Evolutionary conservation across 2,329 filamentous ascomycete species (phyloP).

Genomic region (Fusarium papillatum): DNA sequence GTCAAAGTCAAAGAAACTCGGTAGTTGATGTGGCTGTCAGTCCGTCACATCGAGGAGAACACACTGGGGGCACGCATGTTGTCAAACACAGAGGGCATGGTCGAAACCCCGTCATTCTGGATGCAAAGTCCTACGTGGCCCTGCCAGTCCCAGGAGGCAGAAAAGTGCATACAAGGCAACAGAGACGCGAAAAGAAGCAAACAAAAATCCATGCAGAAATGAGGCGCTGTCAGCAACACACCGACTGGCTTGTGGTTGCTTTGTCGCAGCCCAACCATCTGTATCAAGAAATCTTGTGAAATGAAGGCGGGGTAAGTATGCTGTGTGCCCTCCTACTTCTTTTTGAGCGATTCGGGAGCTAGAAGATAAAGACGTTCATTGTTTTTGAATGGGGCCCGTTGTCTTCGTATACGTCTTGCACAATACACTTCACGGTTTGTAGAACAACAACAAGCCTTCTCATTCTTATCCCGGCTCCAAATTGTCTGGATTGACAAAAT

Average conservation of each 20-base stretch:
- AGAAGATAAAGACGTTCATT: neutral
- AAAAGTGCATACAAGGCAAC: neutral
- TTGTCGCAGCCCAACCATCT: neutral
- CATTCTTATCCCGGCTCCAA: neutral
- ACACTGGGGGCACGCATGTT: neutral
- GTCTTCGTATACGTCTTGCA: neutral
- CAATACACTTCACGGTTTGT: too few relatives aligned
- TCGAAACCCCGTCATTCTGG: neutral
- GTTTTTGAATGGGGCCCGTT: neutral
- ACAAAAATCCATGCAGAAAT: neutral
- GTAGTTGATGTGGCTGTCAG: neutral
- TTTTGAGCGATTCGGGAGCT: neutral
- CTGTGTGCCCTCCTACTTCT: neutral
- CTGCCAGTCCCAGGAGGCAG: neutral
- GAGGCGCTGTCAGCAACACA: neutral
- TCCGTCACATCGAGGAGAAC: neutral
- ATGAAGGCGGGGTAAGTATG: neutral
- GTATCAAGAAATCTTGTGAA: neutral
- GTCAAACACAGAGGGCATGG: neutral
- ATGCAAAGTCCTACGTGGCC: neutral
- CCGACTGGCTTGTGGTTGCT: neutral
- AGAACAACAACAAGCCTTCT: too few relatives aligned
- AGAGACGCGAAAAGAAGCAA: neutral
- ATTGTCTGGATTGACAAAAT: neutral
- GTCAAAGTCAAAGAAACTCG: neutral